A percentile compares a stretch with the other conserved stretches of the same genome.
Conservation (phyloP, 176 grass and related monocot species). For the Thalia dealbata region DNA sequence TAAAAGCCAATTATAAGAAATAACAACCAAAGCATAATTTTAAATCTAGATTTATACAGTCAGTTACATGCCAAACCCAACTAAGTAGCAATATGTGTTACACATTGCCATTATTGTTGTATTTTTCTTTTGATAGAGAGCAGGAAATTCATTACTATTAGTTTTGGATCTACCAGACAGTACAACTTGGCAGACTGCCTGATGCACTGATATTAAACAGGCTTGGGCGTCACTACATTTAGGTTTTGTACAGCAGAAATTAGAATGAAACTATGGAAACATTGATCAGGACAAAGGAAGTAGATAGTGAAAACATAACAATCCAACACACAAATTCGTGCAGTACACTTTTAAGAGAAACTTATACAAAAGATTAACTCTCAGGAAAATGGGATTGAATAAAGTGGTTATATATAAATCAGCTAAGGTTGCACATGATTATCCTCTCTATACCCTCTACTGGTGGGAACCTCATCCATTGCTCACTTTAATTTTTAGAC, state of each 20-base stretch:
- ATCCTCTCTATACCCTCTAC: background rate
- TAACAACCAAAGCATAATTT: background rate
- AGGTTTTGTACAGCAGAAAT: background rate
- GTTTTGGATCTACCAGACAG: too few relatives aligned
- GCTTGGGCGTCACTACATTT: too few relatives aligned
- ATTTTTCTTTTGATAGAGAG: too few relatives aligned
- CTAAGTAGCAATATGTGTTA: too few relatives aligned
- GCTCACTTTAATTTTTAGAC: too few relatives aligned
- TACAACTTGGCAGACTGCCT: too few relatives aligned
- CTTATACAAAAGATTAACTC: background rate
- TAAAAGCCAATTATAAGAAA: background rate
- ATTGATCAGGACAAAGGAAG: background rate
- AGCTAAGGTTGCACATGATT: background rate
- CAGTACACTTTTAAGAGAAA: background rate
- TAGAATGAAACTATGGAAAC: background rate
- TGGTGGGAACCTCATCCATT: background rate
- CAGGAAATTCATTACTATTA: too few relatives aligned
- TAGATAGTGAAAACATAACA: background rate
- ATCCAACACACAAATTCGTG: background rate
- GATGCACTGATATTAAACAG: too few relatives aligned
- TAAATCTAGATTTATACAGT: too few relatives aligned
- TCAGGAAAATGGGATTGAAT: background rate
- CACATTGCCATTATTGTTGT: too few relatives aligned
- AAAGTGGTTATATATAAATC: background rate
- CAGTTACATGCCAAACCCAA: too few relatives aligned